These are phyloP conservation scores for Cyberlindnera euphorbiae DNA, from an alignment of 805 yeast genomes.

Conservation along the genomic window DNA sequence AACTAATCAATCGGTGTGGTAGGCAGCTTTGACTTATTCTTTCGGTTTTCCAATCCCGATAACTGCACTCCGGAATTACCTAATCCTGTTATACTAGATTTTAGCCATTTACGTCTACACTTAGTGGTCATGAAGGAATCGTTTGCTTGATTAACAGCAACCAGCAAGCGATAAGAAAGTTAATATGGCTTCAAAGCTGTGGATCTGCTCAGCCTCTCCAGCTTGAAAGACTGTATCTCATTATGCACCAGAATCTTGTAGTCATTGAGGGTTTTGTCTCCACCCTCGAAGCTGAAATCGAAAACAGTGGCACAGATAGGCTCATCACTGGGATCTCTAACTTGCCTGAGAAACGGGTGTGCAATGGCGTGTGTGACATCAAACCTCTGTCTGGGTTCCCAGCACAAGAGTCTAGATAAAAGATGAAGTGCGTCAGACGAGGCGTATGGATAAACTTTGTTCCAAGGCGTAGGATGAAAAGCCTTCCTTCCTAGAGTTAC, in stretches of 20 bases:
- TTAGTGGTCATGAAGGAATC: no score
- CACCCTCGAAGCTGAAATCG: conserved; percentile 63
- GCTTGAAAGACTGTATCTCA: conserved; percentile 50
- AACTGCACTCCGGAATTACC: no score
- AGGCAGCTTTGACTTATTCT: no score
- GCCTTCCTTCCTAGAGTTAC: conserved; percentile 41
- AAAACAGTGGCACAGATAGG: conserved; percentile 45
- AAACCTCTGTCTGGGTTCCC: conserved; percentile 56
- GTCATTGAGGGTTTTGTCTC: conserved; percentile 34
- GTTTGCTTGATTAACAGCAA: conserved; percentile 27
- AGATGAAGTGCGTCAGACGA: conserved; percentile 46
- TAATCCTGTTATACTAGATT: no score
- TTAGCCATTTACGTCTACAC: no score
- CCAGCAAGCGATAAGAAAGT: neutral
- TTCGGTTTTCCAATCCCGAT: no score
- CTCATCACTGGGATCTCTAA: conserved; percentile 55
- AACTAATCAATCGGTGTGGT: no score
- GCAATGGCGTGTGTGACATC: conserved; percentile 52
- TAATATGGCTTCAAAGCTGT: neutral
- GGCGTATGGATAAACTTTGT: conserved; percentile 58
- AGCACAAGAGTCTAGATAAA: conserved; percentile 49
- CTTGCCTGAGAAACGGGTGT: conserved; percentile 49
- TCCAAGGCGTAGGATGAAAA: conserved; percentile 43
- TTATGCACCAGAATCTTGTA: conserved; percentile 44
- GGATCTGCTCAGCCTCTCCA: conserved; percentile 20